Evolutionary conservation across 257 asterid genomes (phyloP).

Genomic region (Solanum lignicaule): DNA sequence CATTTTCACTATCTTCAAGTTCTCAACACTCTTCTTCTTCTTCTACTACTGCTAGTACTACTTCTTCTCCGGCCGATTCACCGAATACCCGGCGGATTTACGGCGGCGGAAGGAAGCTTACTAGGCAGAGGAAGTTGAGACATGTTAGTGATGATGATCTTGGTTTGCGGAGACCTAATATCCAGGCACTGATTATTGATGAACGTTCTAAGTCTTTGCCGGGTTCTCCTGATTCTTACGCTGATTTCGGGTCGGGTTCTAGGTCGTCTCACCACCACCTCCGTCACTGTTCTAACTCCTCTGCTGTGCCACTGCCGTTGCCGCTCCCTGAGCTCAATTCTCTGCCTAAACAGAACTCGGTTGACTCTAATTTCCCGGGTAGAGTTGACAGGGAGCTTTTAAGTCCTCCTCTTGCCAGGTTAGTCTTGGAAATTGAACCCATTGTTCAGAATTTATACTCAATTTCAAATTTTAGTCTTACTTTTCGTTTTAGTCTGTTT

Average conservation of each 20-base stretch:
- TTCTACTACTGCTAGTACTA: constrained; percentile 5
- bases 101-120: constrained; percentile 24
- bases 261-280: constrained; percentile 3
- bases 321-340: constrained; percentile 48
- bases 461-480: background rate
- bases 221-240: constrained; percentile 35
- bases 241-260: constrained; percentile 3
- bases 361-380: constrained; percentile 10
- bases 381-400: constrained; percentile 7
- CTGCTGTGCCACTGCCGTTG: constrained; percentile 66
- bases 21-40: constrained; percentile 19
- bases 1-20: constrained; percentile 25
- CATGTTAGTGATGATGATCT: constrained; percentile 44
- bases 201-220: constrained; percentile 41
- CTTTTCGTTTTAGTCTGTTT: background rate
- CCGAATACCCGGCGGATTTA: background rate
- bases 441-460: background rate
- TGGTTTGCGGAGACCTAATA: constrained; percentile 13
- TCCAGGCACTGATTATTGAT: background rate
- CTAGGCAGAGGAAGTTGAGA: constrained; percentile 44
- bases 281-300: constrained; percentile 47
- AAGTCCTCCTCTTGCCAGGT: constrained; percentile 24
- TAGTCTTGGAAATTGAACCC: background rate
- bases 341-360: constrained; percentile 1
- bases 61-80: constrained; percentile 15